These are phyloP conservation scores for Cyclostephanos tholiformis DNA, from an alignment of 108 stramenopile species.

Conservation along the genomic window DNA sequence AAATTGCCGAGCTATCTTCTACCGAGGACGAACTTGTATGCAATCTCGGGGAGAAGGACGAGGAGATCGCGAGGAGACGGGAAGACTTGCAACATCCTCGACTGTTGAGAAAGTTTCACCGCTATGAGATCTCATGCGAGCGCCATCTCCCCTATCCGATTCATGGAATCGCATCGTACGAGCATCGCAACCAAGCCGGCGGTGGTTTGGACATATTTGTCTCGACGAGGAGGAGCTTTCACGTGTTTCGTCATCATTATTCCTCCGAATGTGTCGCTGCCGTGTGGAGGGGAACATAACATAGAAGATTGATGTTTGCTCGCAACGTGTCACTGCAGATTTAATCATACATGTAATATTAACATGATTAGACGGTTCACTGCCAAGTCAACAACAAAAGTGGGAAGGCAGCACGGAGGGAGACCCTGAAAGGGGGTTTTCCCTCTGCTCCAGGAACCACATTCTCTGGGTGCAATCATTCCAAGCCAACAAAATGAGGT, in stretches of 20 bases:
- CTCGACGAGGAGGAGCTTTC: conserved; percentile 13
- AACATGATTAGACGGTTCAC: too few species aligned
- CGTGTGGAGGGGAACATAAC: background rate
- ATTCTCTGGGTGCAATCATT: too few species aligned
- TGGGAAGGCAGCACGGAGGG: too few species aligned
- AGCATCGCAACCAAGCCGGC: background rate
- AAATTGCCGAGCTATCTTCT: conserved; percentile 23
- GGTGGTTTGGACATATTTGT: background rate
- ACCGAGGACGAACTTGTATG: background rate
- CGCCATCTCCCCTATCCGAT: conserved; percentile 41
- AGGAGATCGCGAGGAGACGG: background rate
- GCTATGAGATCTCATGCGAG: conserved; percentile 30
- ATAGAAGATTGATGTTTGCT: background rate
- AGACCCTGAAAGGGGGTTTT: too few species aligned
- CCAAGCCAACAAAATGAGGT: too few species aligned
- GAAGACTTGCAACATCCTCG: background rate
- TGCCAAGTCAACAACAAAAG: too few species aligned
- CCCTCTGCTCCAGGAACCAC: too few species aligned
- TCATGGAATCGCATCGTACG: conserved; percentile 16
- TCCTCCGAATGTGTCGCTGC: background rate
- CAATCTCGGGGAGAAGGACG: background rate
- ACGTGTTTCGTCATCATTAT: conserved; percentile 9
- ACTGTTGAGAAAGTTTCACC: conserved; percentile 31
- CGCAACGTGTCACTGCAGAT: background rate
- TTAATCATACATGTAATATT: background rate